Base-by-base conservation (phyloP, 768 basidiomycete species). In the Termitomyces sp. region DNA sequence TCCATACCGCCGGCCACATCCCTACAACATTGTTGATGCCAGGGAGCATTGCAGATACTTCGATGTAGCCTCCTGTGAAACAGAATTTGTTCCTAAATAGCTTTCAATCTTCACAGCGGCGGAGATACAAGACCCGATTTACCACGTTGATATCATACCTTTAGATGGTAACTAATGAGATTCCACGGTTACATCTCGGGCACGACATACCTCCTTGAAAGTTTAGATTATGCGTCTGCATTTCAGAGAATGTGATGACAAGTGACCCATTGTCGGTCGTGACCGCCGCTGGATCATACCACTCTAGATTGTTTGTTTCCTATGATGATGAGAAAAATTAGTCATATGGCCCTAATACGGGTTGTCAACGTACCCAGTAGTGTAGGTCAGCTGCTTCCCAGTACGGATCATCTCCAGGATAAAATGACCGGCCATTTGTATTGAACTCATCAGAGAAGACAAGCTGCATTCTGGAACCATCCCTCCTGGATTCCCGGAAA, bases 381-480 rank as follows among this genome's bases (percentile, higher is more conserved):
- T 92, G 85, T 35, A 92, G 75, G 70, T 92, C 78, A 22, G 73
- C 85, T 38, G 90, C 88, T 66, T 90, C 87, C 88, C 88, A 90
- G 64, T 88, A 92, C 3, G 91, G 91, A 68, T 93, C 91, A 61
- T 92, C 90, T 5, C 88, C 88, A 43, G 86, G 82, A 72, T 88
- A 92, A 65, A 92, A 92, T 5, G 86, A 79, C 60, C 91, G 76
- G 4, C 89, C 88, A 22, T 86, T 84, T 26, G 73, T 74, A 66
- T 92, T 86, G 67, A 93, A 92, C 67, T 93, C 91, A 70, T 93
- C 91, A 4, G 84, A 86, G 68, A 90, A 92, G 10, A 90, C 86
- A 26, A 92, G 75, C 46, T 76, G 67, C 76, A 79, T 74, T 49
- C 71, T 62, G 33, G 74, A 70, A 4, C 88, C 85, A 62, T 91